These are phyloP conservation scores for Pittosporum tobira DNA, from an alignment of 129 eudicot species.

Conservation along the genomic window DNA sequence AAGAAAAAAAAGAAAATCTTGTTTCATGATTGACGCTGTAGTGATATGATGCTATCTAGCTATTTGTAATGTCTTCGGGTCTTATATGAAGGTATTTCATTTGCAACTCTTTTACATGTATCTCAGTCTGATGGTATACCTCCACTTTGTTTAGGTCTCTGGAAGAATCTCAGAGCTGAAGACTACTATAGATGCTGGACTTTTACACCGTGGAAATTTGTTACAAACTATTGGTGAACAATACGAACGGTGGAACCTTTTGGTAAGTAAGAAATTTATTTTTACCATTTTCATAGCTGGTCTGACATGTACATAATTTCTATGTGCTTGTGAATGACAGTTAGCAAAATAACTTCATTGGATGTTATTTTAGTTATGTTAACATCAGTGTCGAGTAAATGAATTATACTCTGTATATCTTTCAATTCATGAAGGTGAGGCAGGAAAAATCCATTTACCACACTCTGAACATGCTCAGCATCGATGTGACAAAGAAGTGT, in stretches of 20 bases:
- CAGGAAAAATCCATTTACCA: constrained; percentile 90
- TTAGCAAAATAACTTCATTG: not conserved
- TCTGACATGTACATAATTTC: not conserved
- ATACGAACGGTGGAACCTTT: constrained; percentile 75
- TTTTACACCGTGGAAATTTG: constrained; percentile 52
- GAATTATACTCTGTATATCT: constrained; percentile 16
- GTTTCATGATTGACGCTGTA: not conserved
- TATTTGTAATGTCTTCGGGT: too few species aligned
- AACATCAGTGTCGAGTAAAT: constrained; percentile 14
- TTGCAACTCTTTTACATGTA: not conserved
- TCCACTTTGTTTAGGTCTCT: constrained; percentile 54
- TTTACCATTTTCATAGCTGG: constrained; percentile 1
- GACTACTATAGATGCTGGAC: constrained; percentile 85
- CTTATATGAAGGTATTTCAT: not conserved
- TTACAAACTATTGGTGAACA: constrained; percentile 68
- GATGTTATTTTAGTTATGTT: not conserved
- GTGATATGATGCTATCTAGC: not conserved
- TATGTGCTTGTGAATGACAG: not conserved
- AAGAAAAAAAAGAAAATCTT: too few species aligned
- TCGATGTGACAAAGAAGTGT: constrained; percentile 93
- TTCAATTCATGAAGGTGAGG: constrained; percentile 48
- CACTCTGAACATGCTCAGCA: constrained; percentile 92
- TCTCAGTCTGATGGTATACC: not conserved
- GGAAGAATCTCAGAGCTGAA: constrained; percentile 76
- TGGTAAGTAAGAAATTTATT: constrained; percentile 38